A percentile compares a stretch with the other conserved stretches of the same genome.
Evolutionary conservation across 805 yeast genomes (phyloP).

Genomic region (Candida maesae): DNA sequence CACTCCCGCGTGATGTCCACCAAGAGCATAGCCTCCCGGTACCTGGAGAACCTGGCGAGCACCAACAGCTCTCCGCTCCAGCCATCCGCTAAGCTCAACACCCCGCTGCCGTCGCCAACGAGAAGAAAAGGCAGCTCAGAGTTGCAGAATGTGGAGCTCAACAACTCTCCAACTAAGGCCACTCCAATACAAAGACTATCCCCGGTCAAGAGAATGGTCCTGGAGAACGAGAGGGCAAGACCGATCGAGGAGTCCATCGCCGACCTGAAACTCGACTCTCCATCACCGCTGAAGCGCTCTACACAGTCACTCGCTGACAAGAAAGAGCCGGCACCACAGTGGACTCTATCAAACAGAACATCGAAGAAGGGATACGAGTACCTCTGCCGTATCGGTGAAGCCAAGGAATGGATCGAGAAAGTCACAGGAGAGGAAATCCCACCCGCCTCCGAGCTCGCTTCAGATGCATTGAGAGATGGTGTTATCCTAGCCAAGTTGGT

Average conservation of each 20-base stretch:
- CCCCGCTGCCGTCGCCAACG: constrained; percentile 2
- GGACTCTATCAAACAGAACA: constrained; percentile 15
- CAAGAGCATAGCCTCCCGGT: constrained; percentile 26
- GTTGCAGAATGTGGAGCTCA: not conserved
- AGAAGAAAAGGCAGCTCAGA: too few species aligned
- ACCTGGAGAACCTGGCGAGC: constrained; percentile 22
- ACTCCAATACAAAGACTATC: not conserved
- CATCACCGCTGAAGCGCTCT: constrained; percentile 26
- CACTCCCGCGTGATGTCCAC: constrained; percentile 5
- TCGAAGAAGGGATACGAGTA: constrained; percentile 63
- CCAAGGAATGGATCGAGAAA: constrained; percentile 74
- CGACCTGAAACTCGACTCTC: constrained; percentile 21
- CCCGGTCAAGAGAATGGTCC: constrained; percentile 8
- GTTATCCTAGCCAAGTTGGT: constrained; percentile 79
- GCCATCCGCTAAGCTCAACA: constrained; percentile 18
- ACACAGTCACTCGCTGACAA: not conserved
- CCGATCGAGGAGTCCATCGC: constrained; percentile 21
- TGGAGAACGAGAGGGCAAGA: constrained; percentile 11
- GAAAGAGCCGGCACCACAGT: constrained; percentile 12
- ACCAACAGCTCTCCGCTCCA: constrained; percentile 15
- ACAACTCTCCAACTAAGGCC: not conserved
- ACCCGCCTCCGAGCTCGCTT: constrained; percentile 47
- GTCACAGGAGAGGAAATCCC: constrained; percentile 57
- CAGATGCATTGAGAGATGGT: constrained; percentile 76
- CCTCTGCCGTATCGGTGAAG: constrained; percentile 74